Base-by-base conservation (phyloP, 2,329 filamentous ascomycete genomes). In the Diaporthe citrichinensis region DNA sequence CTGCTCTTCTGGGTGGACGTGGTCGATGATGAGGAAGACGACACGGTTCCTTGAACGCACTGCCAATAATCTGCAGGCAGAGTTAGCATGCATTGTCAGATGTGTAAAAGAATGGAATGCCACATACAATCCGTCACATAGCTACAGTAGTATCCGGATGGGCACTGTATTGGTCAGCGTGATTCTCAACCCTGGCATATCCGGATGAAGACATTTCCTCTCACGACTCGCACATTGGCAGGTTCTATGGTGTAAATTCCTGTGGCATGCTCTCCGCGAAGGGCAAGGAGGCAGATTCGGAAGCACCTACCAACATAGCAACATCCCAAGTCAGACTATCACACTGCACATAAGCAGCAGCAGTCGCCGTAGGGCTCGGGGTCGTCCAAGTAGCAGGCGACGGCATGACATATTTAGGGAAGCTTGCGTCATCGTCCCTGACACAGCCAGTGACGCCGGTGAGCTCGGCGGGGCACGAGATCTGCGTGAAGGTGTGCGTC, bases 401-500 rank as follows among this genome's bases (percentile, higher is more conserved):
- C 23, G 75, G 77, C 74, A 73, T 74, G 44, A 67, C 68, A 28
- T 65, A 77, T 10, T 71, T 34, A 20, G 78, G 74, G 36, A 76
- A 79, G 39, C 65, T 75, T 28, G 36, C 28, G 46, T 79, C 78
- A 44, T 78, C 76, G 28, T 49, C 49, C 36, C 76, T 34, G 10
- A 34, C 67, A 28, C 87, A 88, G 2, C 85, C 84, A 12, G 82
- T 83, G 74, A 83, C 86, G 17, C 80, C 83, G 0, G 85, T 85
- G 57, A 89, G 77, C 20, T 81, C 84, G 25, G 84, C 81, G 0
- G 87, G 87, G 78, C 87, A 90, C 36, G 84, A 81, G 14, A 90
- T 86, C 77, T 87, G 83, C 76, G 84, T 82, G 80, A 87, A 90
- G 34, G 81, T 83, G 31, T 89, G 84, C 3, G 75, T 81, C 15